Evolutionary conservation across 352 stramenopile genomes (phyloP).

Genomic region (Phytophthora hibernalis): DNA sequence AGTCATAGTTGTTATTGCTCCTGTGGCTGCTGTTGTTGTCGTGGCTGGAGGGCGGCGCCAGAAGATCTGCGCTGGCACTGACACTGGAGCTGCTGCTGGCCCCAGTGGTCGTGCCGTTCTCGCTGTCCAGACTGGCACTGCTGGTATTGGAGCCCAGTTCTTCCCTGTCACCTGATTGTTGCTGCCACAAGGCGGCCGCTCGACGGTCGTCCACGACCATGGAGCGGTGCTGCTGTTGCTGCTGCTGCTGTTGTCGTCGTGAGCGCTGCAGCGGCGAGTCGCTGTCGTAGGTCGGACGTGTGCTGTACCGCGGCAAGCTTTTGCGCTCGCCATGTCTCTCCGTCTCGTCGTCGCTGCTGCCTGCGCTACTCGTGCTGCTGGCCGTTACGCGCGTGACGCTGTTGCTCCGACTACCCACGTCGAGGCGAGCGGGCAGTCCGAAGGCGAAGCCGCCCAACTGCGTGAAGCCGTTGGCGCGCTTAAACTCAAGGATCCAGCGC

Average conservation of each 20-base stretch:
- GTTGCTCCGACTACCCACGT: constrained; percentile 1
- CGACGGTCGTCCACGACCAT: constrained; percentile 30
- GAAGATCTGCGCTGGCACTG: background rate
- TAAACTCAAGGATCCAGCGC: constrained; percentile 60
- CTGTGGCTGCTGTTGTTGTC: background rate
- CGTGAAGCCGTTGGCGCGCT: constrained; percentile 49
- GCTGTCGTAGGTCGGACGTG: background rate
- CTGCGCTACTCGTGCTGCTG: constrained; percentile 2
- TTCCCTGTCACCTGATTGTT: background rate
- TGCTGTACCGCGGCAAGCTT: background rate
- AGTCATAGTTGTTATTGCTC: constrained; percentile 6
- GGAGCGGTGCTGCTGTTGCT: constrained; percentile 30
- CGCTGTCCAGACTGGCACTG: constrained; percentile 20
- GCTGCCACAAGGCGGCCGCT: background rate
- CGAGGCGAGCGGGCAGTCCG: constrained; percentile 13
- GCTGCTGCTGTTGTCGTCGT: constrained; percentile 16
- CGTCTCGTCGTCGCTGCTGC: constrained; percentile 20
- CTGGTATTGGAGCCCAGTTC: constrained; percentile 29
- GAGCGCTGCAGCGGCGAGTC: constrained; percentile 14
- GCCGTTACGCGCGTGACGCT: constrained; percentile 5
- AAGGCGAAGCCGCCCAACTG: constrained; percentile 14
- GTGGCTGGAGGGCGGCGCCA: background rate
- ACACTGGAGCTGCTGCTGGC: constrained; percentile 32
- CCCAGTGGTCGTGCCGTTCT: constrained; percentile 30
- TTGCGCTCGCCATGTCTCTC: background rate